Evolutionary conservation across 371 early-diverging fungal genomes (phyloP).

Genomic region (Catenaria anguillulae): DNA sequence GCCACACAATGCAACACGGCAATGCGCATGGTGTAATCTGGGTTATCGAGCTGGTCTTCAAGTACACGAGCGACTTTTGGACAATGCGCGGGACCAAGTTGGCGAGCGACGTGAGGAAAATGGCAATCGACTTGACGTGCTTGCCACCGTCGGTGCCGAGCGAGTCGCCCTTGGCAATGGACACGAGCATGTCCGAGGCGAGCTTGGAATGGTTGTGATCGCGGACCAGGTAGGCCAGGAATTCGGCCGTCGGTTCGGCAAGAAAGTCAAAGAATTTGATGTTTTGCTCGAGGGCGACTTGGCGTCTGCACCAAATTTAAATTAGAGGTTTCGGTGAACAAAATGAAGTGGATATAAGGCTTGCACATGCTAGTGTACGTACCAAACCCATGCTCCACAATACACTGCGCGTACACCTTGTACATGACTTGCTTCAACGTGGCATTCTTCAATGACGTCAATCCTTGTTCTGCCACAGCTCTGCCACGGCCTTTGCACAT

Average conservation of each 20-base stretch:
- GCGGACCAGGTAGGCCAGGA: constrained; percentile 47
- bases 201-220: constrained; percentile 53
- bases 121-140: constrained; percentile 62
- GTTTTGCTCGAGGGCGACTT: constrained; percentile 66
- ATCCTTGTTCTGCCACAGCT: constrained; percentile 5
- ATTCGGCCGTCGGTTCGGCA: constrained; percentile 78
- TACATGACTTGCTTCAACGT: not conserved
- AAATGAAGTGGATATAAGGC: not conserved
- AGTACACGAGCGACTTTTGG: constrained; percentile 64
- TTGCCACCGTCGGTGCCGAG: constrained; percentile 39
- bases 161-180: constrained; percentile 21
- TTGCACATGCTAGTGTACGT: not conserved
- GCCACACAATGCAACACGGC: not conserved
- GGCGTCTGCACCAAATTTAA: no score
- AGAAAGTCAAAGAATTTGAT: constrained; percentile 84
- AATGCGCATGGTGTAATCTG: constrained; percentile 35
- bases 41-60: constrained; percentile 70
- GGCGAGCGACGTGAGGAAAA: constrained; percentile 66
- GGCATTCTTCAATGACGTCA: not conserved
- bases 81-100: constrained; percentile 62
- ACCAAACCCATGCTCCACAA: not conserved
- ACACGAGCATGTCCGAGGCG: constrained; percentile 63
- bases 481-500: not conserved
- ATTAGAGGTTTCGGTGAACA: no score
- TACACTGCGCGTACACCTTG: not conserved